Evolutionary conservation across 1,284 basidiomycete species (phyloP).

Genomic region (Ceratorhiza oryzae-sativae): DNA sequence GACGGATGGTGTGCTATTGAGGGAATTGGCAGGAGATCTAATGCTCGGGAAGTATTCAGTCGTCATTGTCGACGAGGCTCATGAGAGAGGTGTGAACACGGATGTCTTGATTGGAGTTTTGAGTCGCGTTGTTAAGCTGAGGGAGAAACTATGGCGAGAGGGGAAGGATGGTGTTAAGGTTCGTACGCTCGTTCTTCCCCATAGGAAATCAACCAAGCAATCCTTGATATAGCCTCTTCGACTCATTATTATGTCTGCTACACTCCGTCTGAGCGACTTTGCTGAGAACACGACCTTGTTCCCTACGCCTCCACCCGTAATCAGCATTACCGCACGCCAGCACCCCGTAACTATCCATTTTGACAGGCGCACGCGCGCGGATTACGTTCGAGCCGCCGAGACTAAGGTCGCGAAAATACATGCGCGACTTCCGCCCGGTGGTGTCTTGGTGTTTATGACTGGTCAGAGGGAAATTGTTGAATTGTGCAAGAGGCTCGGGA

Average conservation of each 20-base stretch:
- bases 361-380: slow-evolving; percentile 80
- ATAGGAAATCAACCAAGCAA: no score
- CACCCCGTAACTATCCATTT: slow-evolving; percentile 97
- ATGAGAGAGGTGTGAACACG: slow-evolving; percentile 98
- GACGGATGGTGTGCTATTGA: slow-evolving; percentile 97
- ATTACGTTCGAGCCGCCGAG: slow-evolving; percentile 91
- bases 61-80: slow-evolving; percentile 96
- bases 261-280: slow-evolving; percentile 93
- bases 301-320: slow-evolving; percentile 82
- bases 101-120: slow-evolving; percentile 97
- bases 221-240: slow-evolving; percentile 73
- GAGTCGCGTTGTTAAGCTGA: slow-evolving; percentile 86
- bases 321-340: slow-evolving; percentile 89
- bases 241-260: slow-evolving; percentile 98
- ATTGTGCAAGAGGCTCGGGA: slow-evolving; percentile 75
- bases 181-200: slow-evolving; percentile 27
- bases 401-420: slow-evolving; percentile 88
- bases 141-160: slow-evolving; percentile 88
- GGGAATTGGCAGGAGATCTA: slow-evolving; percentile 93
- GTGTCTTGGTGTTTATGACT: slow-evolving; percentile 77
- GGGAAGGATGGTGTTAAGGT: slow-evolving; percentile 72
- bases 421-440: slow-evolving; percentile 71
- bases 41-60: slow-evolving; percentile 90
- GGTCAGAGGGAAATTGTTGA: slow-evolving; percentile 79
- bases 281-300: slow-evolving; percentile 88